A percentile compares a stretch with the other conserved stretches of the same genome.
phyloP scores from a whole-genome alignment of 2,329 filamentous ascomycete genomes.

The Venturia pyrina region DNA sequence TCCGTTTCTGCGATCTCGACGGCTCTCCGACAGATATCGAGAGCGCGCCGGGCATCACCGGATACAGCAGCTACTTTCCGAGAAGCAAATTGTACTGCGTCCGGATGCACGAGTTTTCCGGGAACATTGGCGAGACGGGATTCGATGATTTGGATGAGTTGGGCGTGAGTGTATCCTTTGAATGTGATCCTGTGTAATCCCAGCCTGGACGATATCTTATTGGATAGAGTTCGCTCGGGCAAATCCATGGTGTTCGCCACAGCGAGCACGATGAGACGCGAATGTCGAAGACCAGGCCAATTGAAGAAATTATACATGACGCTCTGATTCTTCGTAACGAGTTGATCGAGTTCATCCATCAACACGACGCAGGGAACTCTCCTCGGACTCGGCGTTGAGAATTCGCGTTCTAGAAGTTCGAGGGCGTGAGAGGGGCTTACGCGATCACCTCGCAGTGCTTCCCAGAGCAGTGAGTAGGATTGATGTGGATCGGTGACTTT shows the following conservation, averaged over 20 bases:
- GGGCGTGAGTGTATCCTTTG: slow-evolving; percentile 91
- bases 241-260: slow-evolving; percentile 99
- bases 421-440: slow-evolving; percentile 87
- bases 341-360: slow-evolving; percentile 96
- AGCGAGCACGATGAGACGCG: slow-evolving; percentile 85
- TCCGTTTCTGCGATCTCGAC: slow-evolving; percentile 90
- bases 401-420: slow-evolving; percentile 83
- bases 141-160: slow-evolving; percentile 94
- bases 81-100: slow-evolving; percentile 92
- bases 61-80: slow-evolving; percentile 95
- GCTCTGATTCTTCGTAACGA: slow-evolving; percentile 97
- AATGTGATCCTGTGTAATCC: slow-evolving; percentile 92
- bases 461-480: slow-evolving; percentile 90
- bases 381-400: slow-evolving; percentile 80
- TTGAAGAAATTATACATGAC: slow-evolving; percentile 99
- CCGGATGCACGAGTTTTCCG: slow-evolving; percentile 79
- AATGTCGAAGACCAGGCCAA: slow-evolving; percentile 88
- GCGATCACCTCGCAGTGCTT: slow-evolving; percentile 85
- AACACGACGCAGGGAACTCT: slow-evolving; percentile 91
- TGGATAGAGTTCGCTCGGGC: slow-evolving; percentile 88
- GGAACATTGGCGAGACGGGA: slow-evolving; percentile 84
- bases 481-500: slow-evolving; percentile 98
- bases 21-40: slow-evolving; percentile 90
- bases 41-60: slow-evolving; percentile 80
- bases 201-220: slow-evolving; percentile 87